phyloP scores from a whole-genome alignment of 2,329 filamentous ascomycete genomes.

The Talaromyces rugulosus region DNA sequence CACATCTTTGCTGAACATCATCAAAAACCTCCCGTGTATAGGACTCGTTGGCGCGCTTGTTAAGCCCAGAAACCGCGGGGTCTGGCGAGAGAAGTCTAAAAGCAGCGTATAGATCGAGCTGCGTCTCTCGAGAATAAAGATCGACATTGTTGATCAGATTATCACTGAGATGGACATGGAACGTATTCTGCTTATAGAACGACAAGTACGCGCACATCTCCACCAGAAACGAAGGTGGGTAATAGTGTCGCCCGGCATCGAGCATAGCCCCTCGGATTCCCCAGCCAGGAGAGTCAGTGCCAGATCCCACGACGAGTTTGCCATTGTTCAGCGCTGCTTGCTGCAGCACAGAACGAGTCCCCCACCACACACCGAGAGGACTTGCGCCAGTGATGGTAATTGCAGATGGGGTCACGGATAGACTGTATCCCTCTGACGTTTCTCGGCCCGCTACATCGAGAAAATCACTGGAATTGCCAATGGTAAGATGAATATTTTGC shows the following conservation, averaged over 20 bases:
- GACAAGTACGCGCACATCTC: slow-evolving; percentile 56
- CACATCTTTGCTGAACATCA: slow-evolving; percentile 47
- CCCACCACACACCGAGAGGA: slow-evolving; percentile 54
- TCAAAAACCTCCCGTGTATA: slow-evolving; percentile 49
- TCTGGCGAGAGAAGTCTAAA: slow-evolving; percentile 52
- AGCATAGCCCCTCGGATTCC: slow-evolving; percentile 45
- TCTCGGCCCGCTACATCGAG: slow-evolving; percentile 43
- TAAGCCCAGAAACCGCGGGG: slow-evolving; percentile 45
- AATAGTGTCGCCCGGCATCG: slow-evolving; percentile 51
- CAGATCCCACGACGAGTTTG: slow-evolving; percentile 39
- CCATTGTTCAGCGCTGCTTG: slow-evolving; percentile 38
- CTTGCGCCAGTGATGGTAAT: slow-evolving; percentile 49
- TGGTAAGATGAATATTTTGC: slow-evolving; percentile 46
- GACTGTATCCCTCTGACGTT: slow-evolving; percentile 49
- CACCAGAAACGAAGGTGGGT: slow-evolving; percentile 48
- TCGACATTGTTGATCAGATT: slow-evolving; percentile 48
- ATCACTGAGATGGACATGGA: slow-evolving; percentile 55
- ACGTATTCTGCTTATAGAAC: slow-evolving; percentile 56
- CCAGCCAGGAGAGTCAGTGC: slow-evolving; percentile 50
- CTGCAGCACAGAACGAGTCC: slow-evolving; percentile 51
- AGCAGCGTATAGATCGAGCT: slow-evolving; percentile 46
- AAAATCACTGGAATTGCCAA: slow-evolving; percentile 39
- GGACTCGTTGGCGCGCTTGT: slow-evolving; percentile 49
- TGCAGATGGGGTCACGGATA: slow-evolving; percentile 38
- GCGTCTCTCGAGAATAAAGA: slow-evolving; percentile 41